Conservation (phyloP, 2,329 filamentous ascomycete genomes). For the Cadophora gregata region DNA sequence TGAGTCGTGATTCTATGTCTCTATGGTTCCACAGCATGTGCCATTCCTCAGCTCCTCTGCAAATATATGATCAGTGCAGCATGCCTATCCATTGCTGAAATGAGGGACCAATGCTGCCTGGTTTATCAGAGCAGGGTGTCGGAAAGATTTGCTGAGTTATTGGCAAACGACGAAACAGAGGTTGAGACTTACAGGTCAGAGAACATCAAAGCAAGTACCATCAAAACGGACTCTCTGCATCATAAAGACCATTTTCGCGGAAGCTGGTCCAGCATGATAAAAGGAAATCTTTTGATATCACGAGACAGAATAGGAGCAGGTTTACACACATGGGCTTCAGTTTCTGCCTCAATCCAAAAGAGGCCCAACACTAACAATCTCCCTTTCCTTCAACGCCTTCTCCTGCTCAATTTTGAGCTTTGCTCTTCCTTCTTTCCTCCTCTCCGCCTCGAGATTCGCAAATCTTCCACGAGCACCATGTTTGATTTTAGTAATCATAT, state of each 20-base stretch:
- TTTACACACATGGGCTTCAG: constrained; percentile 17
- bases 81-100: too few relatives aligned
- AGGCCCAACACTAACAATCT: constrained; percentile 63
- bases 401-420: constrained; percentile 48
- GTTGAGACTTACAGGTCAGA: background rate
- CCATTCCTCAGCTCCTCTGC: too few relatives aligned
- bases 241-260: background rate
- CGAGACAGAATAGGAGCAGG: constrained; percentile 11
- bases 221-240: background rate
- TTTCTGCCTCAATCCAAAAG: constrained; percentile 42
- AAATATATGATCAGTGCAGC: too few relatives aligned
- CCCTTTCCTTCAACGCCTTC: constrained; percentile 50
- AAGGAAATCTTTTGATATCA: constrained; percentile 26
- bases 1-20: too few relatives aligned
- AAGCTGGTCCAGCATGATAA: background rate
- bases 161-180: too few relatives aligned
- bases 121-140: too few relatives aligned
- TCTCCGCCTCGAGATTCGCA: constrained; percentile 57
- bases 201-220: background rate
- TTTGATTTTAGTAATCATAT: constrained; percentile 93
- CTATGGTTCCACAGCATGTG: too few relatives aligned
- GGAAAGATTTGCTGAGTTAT: too few relatives aligned
- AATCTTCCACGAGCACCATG: constrained; percentile 77
- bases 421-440: constrained; percentile 54
- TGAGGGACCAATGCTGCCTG: too few relatives aligned